Evolutionary conservation across 306 rosid genomes (phyloP).

Genomic region (Dryas drummondii): DNA sequence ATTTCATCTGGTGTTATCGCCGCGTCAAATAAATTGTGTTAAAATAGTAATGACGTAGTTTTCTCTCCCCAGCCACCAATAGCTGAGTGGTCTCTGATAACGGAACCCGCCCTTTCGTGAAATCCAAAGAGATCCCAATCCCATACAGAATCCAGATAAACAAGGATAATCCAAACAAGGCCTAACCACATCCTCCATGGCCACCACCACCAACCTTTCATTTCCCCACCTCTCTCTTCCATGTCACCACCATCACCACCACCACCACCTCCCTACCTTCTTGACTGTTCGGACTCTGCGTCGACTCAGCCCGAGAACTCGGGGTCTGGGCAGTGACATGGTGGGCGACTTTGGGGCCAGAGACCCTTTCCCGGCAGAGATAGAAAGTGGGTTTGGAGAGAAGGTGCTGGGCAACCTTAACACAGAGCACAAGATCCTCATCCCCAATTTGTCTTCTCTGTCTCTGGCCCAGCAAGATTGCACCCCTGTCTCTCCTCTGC

Average conservation of each 20-base stretch:
- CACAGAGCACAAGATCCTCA: slow-evolving; percentile 86
- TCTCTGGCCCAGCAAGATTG: slow-evolving; percentile 65
- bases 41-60: neutral
- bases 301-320: slow-evolving; percentile 26
- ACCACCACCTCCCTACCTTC: neutral
- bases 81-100: neutral
- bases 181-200: slow-evolving; percentile 11
- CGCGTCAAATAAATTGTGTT: too few species aligned
- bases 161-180: neutral
- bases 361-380: slow-evolving; percentile 87
- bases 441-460: slow-evolving; percentile 65
- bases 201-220: slow-evolving; percentile 24
- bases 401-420: slow-evolving; percentile 55
- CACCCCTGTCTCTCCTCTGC: slow-evolving; percentile 54
- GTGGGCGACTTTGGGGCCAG: slow-evolving; percentile 84
- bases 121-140: neutral
- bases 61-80: neutral
- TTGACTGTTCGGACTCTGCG: slow-evolving; percentile 7
- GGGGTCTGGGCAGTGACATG: slow-evolving; percentile 30
- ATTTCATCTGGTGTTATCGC: too few species aligned
- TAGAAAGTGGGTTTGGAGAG: slow-evolving; percentile 71
- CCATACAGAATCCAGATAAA: neutral
- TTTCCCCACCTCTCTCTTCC: slow-evolving; percentile 17
- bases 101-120: neutral
- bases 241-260: neutral